A percentile compares a stretch with the other conserved stretches of the same genome.
Conservation (phyloP, 1,284 basidiomycete species). For the Puccinia coronata region DNA sequence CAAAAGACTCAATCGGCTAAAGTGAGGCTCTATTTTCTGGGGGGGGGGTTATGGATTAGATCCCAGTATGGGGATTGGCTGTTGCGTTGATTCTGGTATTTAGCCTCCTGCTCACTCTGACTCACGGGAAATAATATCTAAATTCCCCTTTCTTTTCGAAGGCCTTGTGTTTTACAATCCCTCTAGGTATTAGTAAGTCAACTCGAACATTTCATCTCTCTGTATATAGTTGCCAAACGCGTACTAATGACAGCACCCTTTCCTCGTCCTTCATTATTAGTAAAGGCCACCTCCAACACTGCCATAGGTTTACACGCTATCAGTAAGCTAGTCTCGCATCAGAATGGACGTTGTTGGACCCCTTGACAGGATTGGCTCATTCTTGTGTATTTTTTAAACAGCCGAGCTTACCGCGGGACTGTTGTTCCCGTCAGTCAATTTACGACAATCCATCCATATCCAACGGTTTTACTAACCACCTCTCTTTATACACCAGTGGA, state of each 20-base stretch:
- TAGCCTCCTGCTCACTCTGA: background rate
- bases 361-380: background rate
- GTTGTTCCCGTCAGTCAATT: conserved; percentile 32
- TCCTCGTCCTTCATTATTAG: background rate
- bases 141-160: background rate
- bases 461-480: background rate
- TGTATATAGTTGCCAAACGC: background rate
- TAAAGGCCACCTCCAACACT: background rate
- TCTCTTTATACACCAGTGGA: background rate
- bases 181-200: conserved; percentile 41
- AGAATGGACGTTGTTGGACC: too few relatives aligned
- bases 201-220: background rate
- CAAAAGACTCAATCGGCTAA: background rate
- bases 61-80: conserved; percentile 42
- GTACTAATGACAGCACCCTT: too few relatives aligned
- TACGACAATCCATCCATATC: background rate
- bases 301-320: conserved; percentile 1
- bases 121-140: background rate
- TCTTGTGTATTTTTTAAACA: background rate
- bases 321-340: conserved; percentile 31
- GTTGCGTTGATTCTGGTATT: conserved; percentile 35
- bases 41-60: too few relatives aligned
- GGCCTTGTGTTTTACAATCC: conserved; percentile 42
- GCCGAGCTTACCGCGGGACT: conserved; percentile 46
- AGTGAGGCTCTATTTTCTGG: background rate